Evolutionary conservation across 306 rosid species (phyloP).

Genomic region (Cicer arietinum): DNA sequence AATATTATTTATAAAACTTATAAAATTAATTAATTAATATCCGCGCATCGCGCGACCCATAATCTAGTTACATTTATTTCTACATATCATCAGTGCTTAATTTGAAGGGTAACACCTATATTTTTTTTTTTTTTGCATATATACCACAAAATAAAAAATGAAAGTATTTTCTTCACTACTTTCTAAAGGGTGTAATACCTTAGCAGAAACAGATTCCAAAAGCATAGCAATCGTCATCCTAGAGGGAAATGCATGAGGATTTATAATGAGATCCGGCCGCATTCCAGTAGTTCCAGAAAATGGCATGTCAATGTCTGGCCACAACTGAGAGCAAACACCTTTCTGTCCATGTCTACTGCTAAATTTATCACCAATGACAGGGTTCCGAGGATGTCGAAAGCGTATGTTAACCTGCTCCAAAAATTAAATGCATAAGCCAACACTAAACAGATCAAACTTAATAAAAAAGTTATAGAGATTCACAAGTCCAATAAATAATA

Average conservation of each 20-base stretch:
- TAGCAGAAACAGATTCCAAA: conserved; percentile 95
- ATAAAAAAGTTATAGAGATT: conserved; percentile 9
- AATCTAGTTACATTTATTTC: background rate
- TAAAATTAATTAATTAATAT: too few relatives aligned
- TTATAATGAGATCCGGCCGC: conserved; percentile 98
- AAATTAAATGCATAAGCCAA: conserved; percentile 16
- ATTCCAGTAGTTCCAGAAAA: conserved; percentile 89
- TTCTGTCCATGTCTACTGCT: conserved; percentile 99
- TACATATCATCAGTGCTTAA: background rate
- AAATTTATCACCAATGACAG: conserved; percentile 93
- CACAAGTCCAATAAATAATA: conserved; percentile 1
- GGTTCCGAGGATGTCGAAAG: conserved; percentile 92
- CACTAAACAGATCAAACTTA: conserved; percentile 25
- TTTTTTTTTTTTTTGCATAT: background rate
- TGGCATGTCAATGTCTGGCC: conserved; percentile 99
- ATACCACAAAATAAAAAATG: background rate
- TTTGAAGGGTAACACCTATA: background rate
- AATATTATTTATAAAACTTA: too few relatives aligned
- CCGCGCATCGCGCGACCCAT: too few relatives aligned
- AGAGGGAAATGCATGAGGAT: conserved; percentile 99
- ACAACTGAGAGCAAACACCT: conserved; percentile 99
- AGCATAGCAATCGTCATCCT: conserved; percentile 99
- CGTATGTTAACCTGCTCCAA: conserved; percentile 79
- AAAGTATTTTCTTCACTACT: background rate
- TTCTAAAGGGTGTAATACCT: conserved; percentile 56